Percentiles rank a stretch among this genome's conserved stretches.
These are phyloP conservation scores for Phytophthora kernoviae DNA, from an alignment of 352 stramenopile species.

Conservation along the genomic window DNA sequence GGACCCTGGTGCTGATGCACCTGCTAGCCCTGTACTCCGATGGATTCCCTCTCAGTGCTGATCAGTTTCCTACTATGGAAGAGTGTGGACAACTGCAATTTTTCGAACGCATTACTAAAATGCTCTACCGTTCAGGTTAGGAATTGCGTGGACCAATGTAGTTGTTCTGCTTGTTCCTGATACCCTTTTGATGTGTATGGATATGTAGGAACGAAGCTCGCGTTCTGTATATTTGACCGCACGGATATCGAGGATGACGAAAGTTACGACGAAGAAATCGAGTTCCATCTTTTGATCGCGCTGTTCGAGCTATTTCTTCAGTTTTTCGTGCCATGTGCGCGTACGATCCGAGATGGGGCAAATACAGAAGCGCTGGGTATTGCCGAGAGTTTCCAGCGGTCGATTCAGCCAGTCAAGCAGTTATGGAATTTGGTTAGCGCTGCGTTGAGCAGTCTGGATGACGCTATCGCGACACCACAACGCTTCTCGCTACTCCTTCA, in stretches of 20 bases:
- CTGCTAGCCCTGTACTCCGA: conserved; percentile 37
- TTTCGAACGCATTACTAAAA: conserved; percentile 40
- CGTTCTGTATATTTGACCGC: conserved; percentile 74
- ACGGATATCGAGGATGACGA: conserved; percentile 75
- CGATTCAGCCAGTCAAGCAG: conserved; percentile 45
- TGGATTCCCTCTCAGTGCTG: conserved; percentile 19
- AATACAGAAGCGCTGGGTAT: conserved; percentile 12
- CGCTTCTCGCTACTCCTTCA: conserved; percentile 73
- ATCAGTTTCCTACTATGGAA: conserved; percentile 22
- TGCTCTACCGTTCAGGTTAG: conserved; percentile 51
- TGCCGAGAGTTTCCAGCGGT: conserved; percentile 38
- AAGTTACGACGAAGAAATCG: conserved; percentile 75
- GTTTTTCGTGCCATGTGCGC: conserved; percentile 55
- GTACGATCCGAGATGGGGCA: conserved; percentile 24
- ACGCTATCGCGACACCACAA: conserved; percentile 55
- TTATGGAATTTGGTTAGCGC: conserved; percentile 56
- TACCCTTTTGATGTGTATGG: neutral
- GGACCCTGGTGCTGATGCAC: conserved; percentile 67
- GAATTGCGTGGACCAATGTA: conserved; percentile 2
- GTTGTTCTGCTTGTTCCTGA: conserved; percentile 2
- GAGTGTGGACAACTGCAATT: conserved; percentile 40
- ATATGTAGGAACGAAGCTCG: conserved; percentile 51
- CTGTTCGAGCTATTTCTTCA: conserved; percentile 66
- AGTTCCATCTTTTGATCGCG: conserved; percentile 66
- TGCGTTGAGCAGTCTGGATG: conserved; percentile 48